Conservation (phyloP, 2,329 filamentous ascomycete species). For the Neoscytalidium dimidiatum region DNA sequence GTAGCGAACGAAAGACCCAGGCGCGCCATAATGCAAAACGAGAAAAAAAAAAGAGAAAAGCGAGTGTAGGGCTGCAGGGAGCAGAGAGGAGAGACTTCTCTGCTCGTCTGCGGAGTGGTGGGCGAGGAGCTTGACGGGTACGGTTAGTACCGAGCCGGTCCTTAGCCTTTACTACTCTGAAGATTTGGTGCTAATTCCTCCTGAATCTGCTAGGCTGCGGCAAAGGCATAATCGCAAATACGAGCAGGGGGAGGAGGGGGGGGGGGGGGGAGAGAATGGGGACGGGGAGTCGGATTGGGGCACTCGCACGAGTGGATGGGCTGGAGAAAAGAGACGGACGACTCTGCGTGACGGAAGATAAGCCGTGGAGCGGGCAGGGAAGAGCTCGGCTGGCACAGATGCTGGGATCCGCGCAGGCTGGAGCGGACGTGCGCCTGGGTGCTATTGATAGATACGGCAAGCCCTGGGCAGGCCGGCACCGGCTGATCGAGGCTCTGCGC, state of each 20-base stretch:
- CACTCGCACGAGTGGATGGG: not conserved
- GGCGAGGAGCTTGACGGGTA: not conserved
- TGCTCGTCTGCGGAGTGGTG: not conserved
- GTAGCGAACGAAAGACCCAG: constrained; percentile 17
- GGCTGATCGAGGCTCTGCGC: constrained; percentile 15
- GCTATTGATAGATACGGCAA: constrained; percentile 16
- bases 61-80: constrained; percentile 17
- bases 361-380: constrained; percentile 2
- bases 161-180: not conserved
- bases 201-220: not conserved
- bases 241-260: constrained; percentile 14
- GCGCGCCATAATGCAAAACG: constrained; percentile 16
- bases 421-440: not conserved
- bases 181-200: not conserved
- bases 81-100: constrained; percentile 9
- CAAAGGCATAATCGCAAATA: constrained; percentile 15
- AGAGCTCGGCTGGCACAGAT: not conserved
- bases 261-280: not conserved
- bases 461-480: constrained; percentile 2
- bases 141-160: constrained; percentile 13
- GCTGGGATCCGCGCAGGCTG: constrained; percentile 7
- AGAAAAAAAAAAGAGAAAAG: constrained; percentile 9
- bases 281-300: not conserved
- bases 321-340: not conserved
- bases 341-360: not conserved